These are phyloP conservation scores for Pulveroboletus sp. DNA, from an alignment of 768 basidiomycete species.

Conservation along the genomic window DNA sequence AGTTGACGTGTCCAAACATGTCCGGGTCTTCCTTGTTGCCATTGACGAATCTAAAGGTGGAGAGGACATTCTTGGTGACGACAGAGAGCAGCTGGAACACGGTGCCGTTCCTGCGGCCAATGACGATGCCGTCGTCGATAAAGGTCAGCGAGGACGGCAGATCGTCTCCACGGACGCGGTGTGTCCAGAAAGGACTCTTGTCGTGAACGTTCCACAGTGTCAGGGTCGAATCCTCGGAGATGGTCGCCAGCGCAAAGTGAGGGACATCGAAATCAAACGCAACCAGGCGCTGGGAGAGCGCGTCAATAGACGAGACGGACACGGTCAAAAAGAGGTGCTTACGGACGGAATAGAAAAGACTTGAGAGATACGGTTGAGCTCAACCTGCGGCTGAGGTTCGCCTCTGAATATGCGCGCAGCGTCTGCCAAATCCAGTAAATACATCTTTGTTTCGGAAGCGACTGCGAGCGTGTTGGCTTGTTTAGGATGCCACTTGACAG, in stretches of 20 bases:
- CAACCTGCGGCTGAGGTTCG: slow-evolving; percentile 65
- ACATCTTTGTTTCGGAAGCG: slow-evolving; percentile 76
- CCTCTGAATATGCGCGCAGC: slow-evolving; percentile 60
- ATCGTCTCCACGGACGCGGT: slow-evolving; percentile 78
- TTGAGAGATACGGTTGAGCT: slow-evolving; percentile 66
- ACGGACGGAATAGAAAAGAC: slow-evolving; percentile 71
- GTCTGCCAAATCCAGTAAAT: slow-evolving; percentile 68
- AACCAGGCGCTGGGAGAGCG: slow-evolving; percentile 60
- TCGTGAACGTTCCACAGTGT: slow-evolving; percentile 83
- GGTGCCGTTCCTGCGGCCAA: slow-evolving; percentile 83
- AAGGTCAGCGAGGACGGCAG: slow-evolving; percentile 80
- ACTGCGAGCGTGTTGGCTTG: slow-evolving; percentile 77
- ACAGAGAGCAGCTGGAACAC: slow-evolving; percentile 80
- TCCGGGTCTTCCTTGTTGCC: slow-evolving; percentile 68
- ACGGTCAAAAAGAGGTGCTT: slow-evolving; percentile 25
- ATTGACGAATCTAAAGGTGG: slow-evolving; percentile 77
- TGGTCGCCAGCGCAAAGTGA: slow-evolving; percentile 75
- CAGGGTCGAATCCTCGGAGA: slow-evolving; percentile 78
- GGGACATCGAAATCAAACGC: slow-evolving; percentile 84
- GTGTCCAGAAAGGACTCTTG: slow-evolving; percentile 68
- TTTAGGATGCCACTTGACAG: slow-evolving; percentile 89
- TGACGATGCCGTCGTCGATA: slow-evolving; percentile 81
- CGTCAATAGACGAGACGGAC: not conserved
- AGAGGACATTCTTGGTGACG: slow-evolving; percentile 68
- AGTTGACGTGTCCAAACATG: slow-evolving; percentile 87